Evolutionary conservation across 345 rosid species (phyloP), one percentile per base, ranked within the genome.

Genomic region (Corchorus olitorius): DNA sequence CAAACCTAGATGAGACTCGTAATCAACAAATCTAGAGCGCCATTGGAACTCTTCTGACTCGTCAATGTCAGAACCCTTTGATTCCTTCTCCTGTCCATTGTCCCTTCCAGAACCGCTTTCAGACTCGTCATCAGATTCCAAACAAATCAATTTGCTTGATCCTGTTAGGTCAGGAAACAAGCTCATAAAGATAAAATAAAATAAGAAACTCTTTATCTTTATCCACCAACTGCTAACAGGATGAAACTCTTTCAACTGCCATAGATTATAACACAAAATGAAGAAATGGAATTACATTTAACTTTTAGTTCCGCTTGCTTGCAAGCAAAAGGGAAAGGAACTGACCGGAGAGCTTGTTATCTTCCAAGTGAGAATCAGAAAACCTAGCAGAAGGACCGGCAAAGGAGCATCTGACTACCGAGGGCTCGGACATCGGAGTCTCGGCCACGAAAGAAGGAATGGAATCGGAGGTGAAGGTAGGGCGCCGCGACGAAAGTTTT

Each of bases 91-190:
- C 79, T 80, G 58, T 75, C 65, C 73, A 37, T 76, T 78, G 76
- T 81, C 82, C 76, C 73, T 80, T 74, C 13, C 67, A 67, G 72
- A 79, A 73, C 76, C 78, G 33, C 78, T 77, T 68, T 83, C 87
- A 14, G 86, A 80, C 64, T 88, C 97, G 56, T 81, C 76, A 43
- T 93, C 97, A 67, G 93, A 88, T 77, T 90, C 97, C 82, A 95
- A 81, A 79, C 89, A 84, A 70, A 92, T 81, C 69, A 87, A 68
- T 60, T 89, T 65, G 81, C 76, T 83, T 54, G 70, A 84, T 45
- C 86, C 97, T 91, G 75, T 80, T 10, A 70, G 12, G 55, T 20
- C 12, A 49, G 64, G 41, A 82, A 34, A 67, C 64, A 67, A 35
- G 46, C 0, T 20, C 12, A 19, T 15, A 52, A 22, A 54, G 20